Evolutionary conservation across 305 asterid genomes (phyloP).

Genomic region (Fraxinus velutina): DNA sequence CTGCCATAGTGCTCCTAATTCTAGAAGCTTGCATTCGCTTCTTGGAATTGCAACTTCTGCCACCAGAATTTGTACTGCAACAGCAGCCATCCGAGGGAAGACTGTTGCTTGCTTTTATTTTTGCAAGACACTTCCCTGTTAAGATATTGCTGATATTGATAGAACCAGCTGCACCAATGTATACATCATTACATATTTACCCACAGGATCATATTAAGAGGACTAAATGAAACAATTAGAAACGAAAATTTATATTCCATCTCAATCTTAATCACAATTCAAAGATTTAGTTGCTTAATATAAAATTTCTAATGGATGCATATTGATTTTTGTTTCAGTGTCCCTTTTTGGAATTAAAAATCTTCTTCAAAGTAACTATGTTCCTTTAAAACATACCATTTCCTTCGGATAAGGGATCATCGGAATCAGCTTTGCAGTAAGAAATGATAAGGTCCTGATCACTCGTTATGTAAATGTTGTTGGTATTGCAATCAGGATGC

Average conservation of each 20-base stretch:
- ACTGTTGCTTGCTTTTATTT: conserved; percentile 64
- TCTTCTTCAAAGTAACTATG: neutral
- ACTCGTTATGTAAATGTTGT: conserved; percentile 91
- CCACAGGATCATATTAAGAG: neutral
- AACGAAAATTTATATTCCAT: neutral
- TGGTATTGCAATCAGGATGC: conserved; percentile 98
- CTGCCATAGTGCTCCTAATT: conserved; percentile 65
- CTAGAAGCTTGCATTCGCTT: conserved; percentile 47
- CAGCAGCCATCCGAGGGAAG: conserved; percentile 51
- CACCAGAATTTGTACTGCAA: conserved; percentile 52
- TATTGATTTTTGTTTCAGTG: neutral
- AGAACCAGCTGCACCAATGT: conserved; percentile 65
- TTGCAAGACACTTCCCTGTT: conserved; percentile 91
- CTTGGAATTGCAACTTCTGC: conserved; percentile 51
- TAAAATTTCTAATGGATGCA: neutral
- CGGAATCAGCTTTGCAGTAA: conserved; percentile 78
- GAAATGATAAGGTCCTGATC: conserved; percentile 95
- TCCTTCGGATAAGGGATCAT: conserved; percentile 74
- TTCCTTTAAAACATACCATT: conserved; percentile 45
- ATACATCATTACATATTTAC: neutral
- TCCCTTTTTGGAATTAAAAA: neutral
- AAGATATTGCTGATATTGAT: conserved; percentile 85
- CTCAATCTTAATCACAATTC: neutral
- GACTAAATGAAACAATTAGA: neutral
- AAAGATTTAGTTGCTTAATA: neutral